Percentiles rank a stretch among this genome's conserved stretches.
These are phyloP conservation scores for Cladophialophora carrionii DNA, from an alignment of 2,329 filamentous ascomycete genomes.

Conservation along the genomic window DNA sequence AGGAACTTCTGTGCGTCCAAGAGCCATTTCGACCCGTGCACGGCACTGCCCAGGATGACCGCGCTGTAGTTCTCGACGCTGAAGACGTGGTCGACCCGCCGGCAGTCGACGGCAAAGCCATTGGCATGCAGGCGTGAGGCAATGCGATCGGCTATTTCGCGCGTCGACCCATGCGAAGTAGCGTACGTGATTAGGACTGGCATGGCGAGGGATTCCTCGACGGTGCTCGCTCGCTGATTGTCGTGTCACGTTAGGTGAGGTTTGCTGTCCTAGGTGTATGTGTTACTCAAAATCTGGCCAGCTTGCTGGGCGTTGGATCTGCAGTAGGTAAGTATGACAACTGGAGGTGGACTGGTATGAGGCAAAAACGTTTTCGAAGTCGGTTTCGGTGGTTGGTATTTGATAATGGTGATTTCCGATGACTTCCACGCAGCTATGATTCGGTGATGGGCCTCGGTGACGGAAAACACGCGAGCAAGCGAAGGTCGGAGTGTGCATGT, in stretches of 20 bases:
- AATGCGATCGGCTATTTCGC: constrained; percentile 32
- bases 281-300: background rate
- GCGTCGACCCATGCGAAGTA: constrained; percentile 30
- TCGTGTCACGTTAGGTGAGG: background rate
- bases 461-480: background rate
- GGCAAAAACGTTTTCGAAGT: background rate
- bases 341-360: background rate
- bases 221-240: background rate
- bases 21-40: constrained; percentile 27
- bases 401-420: background rate
- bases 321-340: background rate
- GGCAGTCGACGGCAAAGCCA: constrained; percentile 33
- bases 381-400: background rate
- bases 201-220: constrained; percentile 8
- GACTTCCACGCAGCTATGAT: background rate
- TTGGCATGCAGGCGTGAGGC: constrained; percentile 28
- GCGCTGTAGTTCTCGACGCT: constrained; percentile 34
- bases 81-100: constrained; percentile 34
- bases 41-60: constrained; percentile 33
- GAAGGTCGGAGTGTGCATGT: background rate
- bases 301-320: background rate
- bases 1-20: constrained; percentile 32
- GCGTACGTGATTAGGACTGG: constrained; percentile 33
- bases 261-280: background rate
- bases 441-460: background rate